These are phyloP conservation scores for Spathaspora passalidarum DNA, from an alignment of 805 yeast species.

Conservation along the genomic window DNA sequence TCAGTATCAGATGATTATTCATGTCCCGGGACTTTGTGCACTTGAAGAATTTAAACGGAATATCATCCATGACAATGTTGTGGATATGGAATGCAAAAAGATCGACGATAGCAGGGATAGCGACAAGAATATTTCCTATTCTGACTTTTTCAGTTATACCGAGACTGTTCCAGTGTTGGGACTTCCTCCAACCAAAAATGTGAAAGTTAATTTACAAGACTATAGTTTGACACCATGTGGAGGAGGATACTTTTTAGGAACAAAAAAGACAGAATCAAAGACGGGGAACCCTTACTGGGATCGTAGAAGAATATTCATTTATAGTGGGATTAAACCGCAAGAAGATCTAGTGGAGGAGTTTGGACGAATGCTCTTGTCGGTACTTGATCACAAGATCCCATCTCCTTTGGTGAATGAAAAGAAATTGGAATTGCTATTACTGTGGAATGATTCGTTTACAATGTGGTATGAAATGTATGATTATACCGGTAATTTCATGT, in stretches of 20 bases:
- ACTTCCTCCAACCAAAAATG: slow-evolving; percentile 23
- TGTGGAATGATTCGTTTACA: slow-evolving; percentile 30
- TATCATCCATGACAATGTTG: slow-evolving; percentile 19
- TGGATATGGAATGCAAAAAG: slow-evolving; percentile 27
- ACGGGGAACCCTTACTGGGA: slow-evolving; percentile 19
- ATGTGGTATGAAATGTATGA: slow-evolving; percentile 39
- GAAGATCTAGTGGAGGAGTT: slow-evolving; percentile 17
- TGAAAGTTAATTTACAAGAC: slow-evolving; percentile 25
- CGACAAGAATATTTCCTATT: slow-evolving; percentile 3
- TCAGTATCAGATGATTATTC: slow-evolving; percentile 50
- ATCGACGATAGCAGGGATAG: slow-evolving; percentile 4
- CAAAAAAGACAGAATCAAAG: slow-evolving; percentile 10
- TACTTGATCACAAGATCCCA: slow-evolving; percentile 22
- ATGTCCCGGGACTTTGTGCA: slow-evolving; percentile 49
- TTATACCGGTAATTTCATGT: slow-evolving; percentile 26
- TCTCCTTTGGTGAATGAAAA: slow-evolving; percentile 20
- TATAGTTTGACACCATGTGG: slow-evolving; percentile 25
- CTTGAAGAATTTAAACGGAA: slow-evolving; percentile 30
- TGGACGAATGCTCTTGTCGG: slow-evolving; percentile 17
- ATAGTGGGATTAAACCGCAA: slow-evolving; percentile 13
- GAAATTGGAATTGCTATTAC: slow-evolving; percentile 9
- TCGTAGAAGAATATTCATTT: slow-evolving; percentile 21
- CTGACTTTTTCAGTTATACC: slow-evolving; percentile 14
- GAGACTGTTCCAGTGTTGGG: slow-evolving; percentile 4
- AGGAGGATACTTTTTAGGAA: slow-evolving; percentile 29